A percentile compares a stretch with the other conserved stretches of the same genome.
Conservation (phyloP, 129 eudicot genomes). For the Gnaphalium uliginosum region DNA sequence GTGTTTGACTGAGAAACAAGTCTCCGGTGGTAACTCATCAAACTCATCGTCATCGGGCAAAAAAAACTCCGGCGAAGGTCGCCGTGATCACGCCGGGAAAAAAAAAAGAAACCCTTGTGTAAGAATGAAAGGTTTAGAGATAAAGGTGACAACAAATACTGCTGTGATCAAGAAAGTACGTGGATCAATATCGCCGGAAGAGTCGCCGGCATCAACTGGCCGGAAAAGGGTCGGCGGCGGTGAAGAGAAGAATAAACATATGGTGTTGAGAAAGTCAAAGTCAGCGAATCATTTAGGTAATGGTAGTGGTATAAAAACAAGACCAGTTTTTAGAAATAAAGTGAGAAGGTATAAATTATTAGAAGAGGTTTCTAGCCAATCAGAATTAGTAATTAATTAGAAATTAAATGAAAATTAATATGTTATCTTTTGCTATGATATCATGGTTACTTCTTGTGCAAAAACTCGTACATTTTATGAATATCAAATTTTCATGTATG, state of each 20-base stretch:
- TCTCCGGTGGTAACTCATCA: conserved; percentile 28
- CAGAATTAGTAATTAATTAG: background rate
- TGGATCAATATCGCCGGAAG: conserved; percentile 21
- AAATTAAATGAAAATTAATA: background rate
- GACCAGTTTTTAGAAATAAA: conserved; percentile 59
- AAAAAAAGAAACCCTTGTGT: conserved; percentile 31
- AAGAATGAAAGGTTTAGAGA: conserved; percentile 29
- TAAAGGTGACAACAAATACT: conserved; percentile 18
- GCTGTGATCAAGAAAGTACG: conserved; percentile 39
- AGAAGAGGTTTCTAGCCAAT: conserved; percentile 68
- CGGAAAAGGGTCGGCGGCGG: conserved; percentile 42
- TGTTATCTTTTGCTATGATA: conserved; percentile 2
- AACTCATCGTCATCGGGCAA: conserved; percentile 49
- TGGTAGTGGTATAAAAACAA: conserved; percentile 37
- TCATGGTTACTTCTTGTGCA: background rate
- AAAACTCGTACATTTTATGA: background rate
- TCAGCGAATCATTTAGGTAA: conserved; percentile 40
- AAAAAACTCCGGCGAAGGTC: conserved; percentile 18
- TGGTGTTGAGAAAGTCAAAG: conserved; percentile 53
- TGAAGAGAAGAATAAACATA: conserved; percentile 20
- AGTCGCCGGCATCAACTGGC: conserved; percentile 37
- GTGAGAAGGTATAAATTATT: conserved; percentile 82
- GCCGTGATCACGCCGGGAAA: conserved; percentile 28
- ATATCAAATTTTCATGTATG: too few relatives aligned
- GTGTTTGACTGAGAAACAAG: conserved; percentile 55